A percentile compares a stretch with the other conserved stretches of the same genome.
Evolutionary conservation across 176 grass and related monocot genomes (phyloP).

Genomic region (Triticum monococcum): DNA sequence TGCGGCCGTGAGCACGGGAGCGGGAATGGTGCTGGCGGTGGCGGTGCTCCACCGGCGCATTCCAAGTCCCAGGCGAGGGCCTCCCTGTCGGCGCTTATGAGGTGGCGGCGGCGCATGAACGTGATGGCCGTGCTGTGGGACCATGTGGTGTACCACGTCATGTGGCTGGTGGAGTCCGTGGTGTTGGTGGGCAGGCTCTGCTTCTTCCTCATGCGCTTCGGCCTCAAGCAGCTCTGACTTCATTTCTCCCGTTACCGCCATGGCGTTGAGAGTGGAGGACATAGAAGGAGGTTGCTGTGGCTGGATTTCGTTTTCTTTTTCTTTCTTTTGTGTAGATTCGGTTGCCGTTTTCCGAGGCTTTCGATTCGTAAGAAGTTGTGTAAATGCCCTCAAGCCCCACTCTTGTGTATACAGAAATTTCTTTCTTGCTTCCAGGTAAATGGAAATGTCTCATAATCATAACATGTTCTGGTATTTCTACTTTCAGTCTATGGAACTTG

Average conservation of each 20-base stretch:
- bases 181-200: slow-evolving; percentile 50
- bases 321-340: not conserved
- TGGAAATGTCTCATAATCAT: no score
- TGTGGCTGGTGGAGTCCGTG: slow-evolving; percentile 61
- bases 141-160: slow-evolving; percentile 47
- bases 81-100: not conserved
- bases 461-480: no score
- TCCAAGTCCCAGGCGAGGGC: not conserved
- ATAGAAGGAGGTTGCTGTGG: not conserved
- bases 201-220: slow-evolving; percentile 68
- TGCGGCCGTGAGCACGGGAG: no score
- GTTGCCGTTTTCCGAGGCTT: not conserved
- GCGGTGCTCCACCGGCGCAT: not conserved
- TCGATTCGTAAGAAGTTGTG: not conserved
- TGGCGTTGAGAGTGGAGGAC: not conserved
- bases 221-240: slow-evolving; percentile 38
- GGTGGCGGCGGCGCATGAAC: slow-evolving; percentile 13
- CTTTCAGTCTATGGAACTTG: no score
- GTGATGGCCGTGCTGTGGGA: slow-evolving; percentile 15
- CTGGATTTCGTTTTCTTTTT: not conserved
- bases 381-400: not conserved
- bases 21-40: not conserved
- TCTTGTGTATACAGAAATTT: no score
- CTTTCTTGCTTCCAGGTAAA: no score
- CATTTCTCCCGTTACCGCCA: not conserved